These are phyloP conservation scores for Nitzschia inconspicua DNA, from an alignment of 108 stramenopile genomes.

Conservation along the genomic window DNA sequence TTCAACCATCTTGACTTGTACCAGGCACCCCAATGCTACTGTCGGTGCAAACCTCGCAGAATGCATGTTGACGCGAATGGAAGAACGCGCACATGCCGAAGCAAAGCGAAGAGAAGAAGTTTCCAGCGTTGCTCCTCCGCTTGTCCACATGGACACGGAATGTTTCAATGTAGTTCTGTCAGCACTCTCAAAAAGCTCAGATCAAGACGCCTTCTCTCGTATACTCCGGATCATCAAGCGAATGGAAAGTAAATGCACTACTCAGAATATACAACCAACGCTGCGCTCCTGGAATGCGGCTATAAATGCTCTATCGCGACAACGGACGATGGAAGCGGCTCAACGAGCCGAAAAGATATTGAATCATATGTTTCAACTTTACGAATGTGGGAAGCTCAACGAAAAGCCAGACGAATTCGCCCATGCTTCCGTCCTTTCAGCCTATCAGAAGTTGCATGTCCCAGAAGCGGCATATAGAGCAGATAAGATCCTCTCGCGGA, in stretches of 20 bases:
- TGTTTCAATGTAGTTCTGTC: constrained; percentile 46
- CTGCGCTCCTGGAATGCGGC: constrained; percentile 48
- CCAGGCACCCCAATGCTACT: constrained; percentile 31
- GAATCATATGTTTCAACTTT: constrained; percentile 46
- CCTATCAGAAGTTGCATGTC: constrained; percentile 40
- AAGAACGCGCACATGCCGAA: constrained; percentile 21
- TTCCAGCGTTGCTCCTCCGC: constrained; percentile 32
- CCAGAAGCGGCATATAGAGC: constrained; percentile 55
- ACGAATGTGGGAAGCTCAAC: constrained; percentile 28
- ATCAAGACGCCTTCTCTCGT: constrained; percentile 33
- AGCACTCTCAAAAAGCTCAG: constrained; percentile 51
- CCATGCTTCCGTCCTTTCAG: constrained; percentile 53
- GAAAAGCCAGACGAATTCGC: constrained; percentile 57
- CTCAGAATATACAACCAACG: constrained; percentile 20
- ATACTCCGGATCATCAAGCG: constrained; percentile 43
- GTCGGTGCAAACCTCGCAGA: constrained; percentile 28
- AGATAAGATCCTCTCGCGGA: constrained; percentile 53
- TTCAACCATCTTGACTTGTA: constrained; percentile 56
- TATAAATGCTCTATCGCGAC: constrained; percentile 46
- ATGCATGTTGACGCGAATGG: constrained; percentile 33
- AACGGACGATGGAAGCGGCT: constrained; percentile 26
- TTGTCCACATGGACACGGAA: constrained; percentile 33
- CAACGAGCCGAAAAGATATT: constrained; percentile 49
- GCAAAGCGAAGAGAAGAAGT: constrained; percentile 13
- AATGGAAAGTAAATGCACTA: constrained; percentile 50